A percentile compares a stretch with the other conserved stretches of the same genome.
These are phyloP conservation scores for Annona cherimola DNA, from an alignment of 164 flowering plant species.

Conservation along the genomic window DNA sequence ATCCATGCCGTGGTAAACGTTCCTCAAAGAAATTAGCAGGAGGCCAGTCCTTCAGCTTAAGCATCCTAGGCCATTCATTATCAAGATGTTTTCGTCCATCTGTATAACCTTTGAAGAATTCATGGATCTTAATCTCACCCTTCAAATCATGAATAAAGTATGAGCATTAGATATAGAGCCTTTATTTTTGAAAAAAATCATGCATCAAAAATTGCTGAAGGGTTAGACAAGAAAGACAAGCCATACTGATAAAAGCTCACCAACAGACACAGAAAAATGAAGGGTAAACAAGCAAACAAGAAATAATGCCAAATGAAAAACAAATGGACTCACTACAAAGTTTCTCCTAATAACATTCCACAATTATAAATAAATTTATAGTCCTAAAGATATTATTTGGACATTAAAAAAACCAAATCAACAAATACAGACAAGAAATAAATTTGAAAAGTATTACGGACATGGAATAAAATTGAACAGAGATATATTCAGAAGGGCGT, in stretches of 20 bases:
- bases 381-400: too few species aligned
- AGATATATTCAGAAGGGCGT: too few species aligned
- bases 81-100: slow-evolving; percentile 20
- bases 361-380: too few species aligned
- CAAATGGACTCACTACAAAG: too few species aligned
- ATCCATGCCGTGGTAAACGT: slow-evolving; percentile 45
- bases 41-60: slow-evolving; percentile 73
- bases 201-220: background rate
- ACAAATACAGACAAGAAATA: too few species aligned
- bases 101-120: slow-evolving; percentile 48
- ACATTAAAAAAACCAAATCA: too few species aligned
- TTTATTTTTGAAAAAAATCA: background rate
- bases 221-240: background rate
- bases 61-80: slow-evolving; percentile 38
- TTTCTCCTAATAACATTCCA: too few species aligned
- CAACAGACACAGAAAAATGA: background rate
- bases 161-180: background rate
- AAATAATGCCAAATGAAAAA: too few species aligned
- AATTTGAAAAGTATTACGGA: too few species aligned
- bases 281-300: background rate
- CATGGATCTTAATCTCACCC: slow-evolving; percentile 41
- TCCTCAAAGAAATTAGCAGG: slow-evolving; percentile 39
- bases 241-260: background rate
- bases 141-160: slow-evolving; percentile 11
- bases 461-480: too few species aligned